Evolutionary conservation across 2,329 filamentous ascomycete species (phyloP).

Genomic region (Cladobotryum protrusum): DNA sequence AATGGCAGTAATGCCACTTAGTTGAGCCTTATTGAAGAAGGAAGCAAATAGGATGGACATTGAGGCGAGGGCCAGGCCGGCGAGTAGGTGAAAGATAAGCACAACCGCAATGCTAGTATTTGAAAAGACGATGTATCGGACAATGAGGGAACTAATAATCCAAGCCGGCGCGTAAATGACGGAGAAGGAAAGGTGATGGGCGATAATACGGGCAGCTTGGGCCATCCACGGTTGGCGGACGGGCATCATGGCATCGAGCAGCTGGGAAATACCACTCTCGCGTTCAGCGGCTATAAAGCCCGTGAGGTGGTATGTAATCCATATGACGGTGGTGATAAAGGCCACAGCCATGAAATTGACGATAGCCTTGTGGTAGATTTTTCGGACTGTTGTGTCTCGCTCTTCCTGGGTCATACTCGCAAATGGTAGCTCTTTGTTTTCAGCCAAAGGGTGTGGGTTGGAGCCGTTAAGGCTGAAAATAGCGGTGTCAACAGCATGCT

Average conservation of each 20-base stretch:
- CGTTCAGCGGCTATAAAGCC: slow-evolving; percentile 81
- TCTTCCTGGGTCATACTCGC: slow-evolving; percentile 67
- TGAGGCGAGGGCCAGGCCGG: slow-evolving; percentile 71
- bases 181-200: slow-evolving; percentile 75
- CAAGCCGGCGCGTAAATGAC: slow-evolving; percentile 76
- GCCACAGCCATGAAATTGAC: slow-evolving; percentile 71
- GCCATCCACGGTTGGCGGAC: slow-evolving; percentile 67
- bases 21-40: slow-evolving; percentile 80
- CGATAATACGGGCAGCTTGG: slow-evolving; percentile 69
- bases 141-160: slow-evolving; percentile 66
- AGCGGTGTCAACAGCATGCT: slow-evolving; percentile 67
- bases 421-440: slow-evolving; percentile 62
- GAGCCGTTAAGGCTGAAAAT: slow-evolving; percentile 54
- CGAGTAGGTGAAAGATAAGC: slow-evolving; percentile 66
- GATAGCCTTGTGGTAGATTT: slow-evolving; percentile 63
- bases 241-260: slow-evolving; percentile 89
- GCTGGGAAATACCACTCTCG: slow-evolving; percentile 81
- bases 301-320: slow-evolving; percentile 79
- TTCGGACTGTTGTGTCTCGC: slow-evolving; percentile 58
- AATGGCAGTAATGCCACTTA: slow-evolving; percentile 75
- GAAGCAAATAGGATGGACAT: slow-evolving; percentile 75
- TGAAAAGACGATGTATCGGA: slow-evolving; percentile 59
- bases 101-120: slow-evolving; percentile 60
- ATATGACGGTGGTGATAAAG: slow-evolving; percentile 73
- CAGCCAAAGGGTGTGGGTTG: slow-evolving; percentile 28